Percentiles rank a stretch among this genome's conserved stretches.
Conservation (phyloP, 2,329 filamentous ascomycete species). For the Madurella fahalii region DNA sequence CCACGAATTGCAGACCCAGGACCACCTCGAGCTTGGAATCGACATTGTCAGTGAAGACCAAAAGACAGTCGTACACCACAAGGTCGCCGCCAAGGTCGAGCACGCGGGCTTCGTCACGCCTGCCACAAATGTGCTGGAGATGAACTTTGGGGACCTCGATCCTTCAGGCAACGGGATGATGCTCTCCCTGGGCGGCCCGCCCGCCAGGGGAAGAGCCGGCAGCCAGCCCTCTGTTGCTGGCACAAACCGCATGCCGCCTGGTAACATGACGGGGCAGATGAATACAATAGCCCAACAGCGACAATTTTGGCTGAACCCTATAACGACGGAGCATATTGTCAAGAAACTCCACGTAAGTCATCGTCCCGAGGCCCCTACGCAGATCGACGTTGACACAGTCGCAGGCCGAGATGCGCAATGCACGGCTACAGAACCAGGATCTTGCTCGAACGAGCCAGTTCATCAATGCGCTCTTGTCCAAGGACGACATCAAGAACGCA, state of each 20-base stretch:
- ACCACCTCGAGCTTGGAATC: slow-evolving; percentile 91
- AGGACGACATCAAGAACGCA: slow-evolving; percentile 60
- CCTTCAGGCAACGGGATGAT: slow-evolving; percentile 71
- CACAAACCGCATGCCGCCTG: slow-evolving; percentile 58
- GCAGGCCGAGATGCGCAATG: slow-evolving; percentile 85
- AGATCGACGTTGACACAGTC: slow-evolving; percentile 15
- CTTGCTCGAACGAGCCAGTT: slow-evolving; percentile 79
- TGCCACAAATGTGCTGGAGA: slow-evolving; percentile 73
- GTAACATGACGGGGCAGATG: slow-evolving; percentile 44
- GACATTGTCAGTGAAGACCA: slow-evolving; percentile 99
- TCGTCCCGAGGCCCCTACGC: not conserved
- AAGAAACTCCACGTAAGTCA: slow-evolving; percentile 74
- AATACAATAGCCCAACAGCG: slow-evolving; percentile 68
- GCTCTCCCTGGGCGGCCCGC: slow-evolving; percentile 59
- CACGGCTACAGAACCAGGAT: slow-evolving; percentile 82
- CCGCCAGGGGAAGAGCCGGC: slow-evolving; percentile 65
- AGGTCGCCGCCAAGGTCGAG: slow-evolving; percentile 94
- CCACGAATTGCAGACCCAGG: slow-evolving; percentile 84
- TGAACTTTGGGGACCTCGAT: slow-evolving; percentile 90
- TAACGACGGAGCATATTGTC: slow-evolving; percentile 91
- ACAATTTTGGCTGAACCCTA: slow-evolving; percentile 80
- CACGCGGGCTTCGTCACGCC: slow-evolving; percentile 81
- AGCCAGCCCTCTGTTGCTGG: slow-evolving; percentile 61
- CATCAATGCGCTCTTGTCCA: slow-evolving; percentile 69
- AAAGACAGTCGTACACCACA: slow-evolving; percentile 97